Evolutionary conservation across 2,329 filamentous ascomycete species (phyloP), one percentile per base, ranked within the genome.

Genomic region (Cladorrhinum sp.): DNA sequence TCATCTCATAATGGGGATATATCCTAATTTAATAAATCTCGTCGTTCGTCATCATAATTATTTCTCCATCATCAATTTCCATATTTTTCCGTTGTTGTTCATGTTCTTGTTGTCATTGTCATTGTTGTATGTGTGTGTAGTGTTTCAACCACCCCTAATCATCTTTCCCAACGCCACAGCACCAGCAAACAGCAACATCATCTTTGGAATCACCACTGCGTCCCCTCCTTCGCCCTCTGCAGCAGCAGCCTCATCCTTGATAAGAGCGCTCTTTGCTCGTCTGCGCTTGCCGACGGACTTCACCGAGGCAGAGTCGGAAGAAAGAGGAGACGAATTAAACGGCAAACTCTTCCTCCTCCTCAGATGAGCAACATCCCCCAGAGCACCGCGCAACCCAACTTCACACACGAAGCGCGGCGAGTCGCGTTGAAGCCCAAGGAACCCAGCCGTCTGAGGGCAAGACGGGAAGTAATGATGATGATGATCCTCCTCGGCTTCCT

Each of bases 131-230:
- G n/a, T n/a, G n/a, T n/a, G n/a, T n/a, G n/a, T n/a, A n/a, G n/a
- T n/a, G n/a, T 26, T 56, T 42, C n/a, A 36, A 26, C 51, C 33
- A 24, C 61, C 24, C 57, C 55, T 57, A 16, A 68, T 23, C 1
- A 65, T 55, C 60, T 65, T 66, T 12, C 64, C 61, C 16, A 68
- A 23, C 21, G 57, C 66, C 54, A 64, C 57, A 21, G 60, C 63
- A 6, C 72, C 68, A 3, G 72, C 71, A 62, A 74, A 66, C 52
- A 72, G 48, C 65, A 72, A 66, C 64, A 72, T 67, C 55, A 74
- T 66, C 18, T 66, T 59, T 0, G 70, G 68, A 28, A 73, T 58
- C 59, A 68, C 62, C 6, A 57, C 48, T 18, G 4, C 26, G 26
- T 21, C 50, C 9, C 24, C 54, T 21, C 59, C 52, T 3, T 55